phyloP scores from a whole-genome alignment of 225 moss, liverwort and hornwort species.

The Neckera pumila region DNA sequence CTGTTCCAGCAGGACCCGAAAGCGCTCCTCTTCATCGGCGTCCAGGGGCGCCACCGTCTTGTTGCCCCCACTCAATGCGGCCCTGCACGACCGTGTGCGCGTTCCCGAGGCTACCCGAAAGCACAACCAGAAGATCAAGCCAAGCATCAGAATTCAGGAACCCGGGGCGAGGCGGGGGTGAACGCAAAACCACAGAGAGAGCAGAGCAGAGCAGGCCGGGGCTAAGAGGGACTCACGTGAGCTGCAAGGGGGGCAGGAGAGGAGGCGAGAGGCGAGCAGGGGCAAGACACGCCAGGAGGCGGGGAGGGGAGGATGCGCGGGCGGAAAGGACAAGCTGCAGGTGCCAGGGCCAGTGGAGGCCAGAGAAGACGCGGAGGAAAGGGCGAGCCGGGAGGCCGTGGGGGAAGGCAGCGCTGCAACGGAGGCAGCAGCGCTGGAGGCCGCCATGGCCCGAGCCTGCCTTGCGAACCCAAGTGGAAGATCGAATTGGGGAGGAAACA shows the following conservation, averaged over 20 bases:
- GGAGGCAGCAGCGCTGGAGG: background rate
- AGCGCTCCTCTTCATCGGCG: constrained; percentile 19
- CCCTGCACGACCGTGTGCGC: background rate
- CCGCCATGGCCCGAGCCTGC: background rate
- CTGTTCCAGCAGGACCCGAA: constrained; percentile 15
- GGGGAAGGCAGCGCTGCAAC: background rate
- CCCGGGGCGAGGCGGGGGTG: background rate
- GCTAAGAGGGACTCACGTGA: background rate
- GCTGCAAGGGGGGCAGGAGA: background rate
- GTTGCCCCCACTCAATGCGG: constrained; percentile 3
- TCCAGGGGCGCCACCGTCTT: background rate
- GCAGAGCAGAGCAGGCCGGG: background rate
- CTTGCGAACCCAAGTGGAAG: too few relatives aligned
- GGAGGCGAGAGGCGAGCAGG: background rate
- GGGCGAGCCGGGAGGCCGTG: background rate
- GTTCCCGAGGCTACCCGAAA: background rate
- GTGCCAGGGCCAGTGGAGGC: background rate
- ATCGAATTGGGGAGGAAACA: background rate
- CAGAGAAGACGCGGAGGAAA: background rate
- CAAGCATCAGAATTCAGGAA: background rate
- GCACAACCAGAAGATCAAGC: background rate
- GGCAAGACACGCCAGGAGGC: background rate
- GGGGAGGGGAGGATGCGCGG: background rate
- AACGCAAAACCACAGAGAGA: background rate
- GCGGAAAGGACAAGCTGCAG: background rate